Percentiles rank a stretch among this genome's conserved stretches.
Evolutionary conservation across 108 stramenopile species (phyloP).

Genomic region (Cyclostephanos tholiformis): DNA sequence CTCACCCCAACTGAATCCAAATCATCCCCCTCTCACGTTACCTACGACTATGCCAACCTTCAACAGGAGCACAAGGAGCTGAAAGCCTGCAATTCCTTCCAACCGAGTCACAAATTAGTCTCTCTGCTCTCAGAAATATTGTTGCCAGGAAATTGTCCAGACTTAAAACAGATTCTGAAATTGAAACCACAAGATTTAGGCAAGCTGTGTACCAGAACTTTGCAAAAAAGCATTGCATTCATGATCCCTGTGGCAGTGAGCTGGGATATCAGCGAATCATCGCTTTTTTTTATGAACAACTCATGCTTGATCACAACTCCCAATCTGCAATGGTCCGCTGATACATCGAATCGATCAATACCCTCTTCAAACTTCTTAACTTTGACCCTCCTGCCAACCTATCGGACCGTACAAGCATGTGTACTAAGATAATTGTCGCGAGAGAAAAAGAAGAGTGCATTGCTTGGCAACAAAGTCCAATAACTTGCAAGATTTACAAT

Average conservation of each 20-base stretch:
- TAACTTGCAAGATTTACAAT: no score
- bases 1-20: neutral
- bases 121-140: slow-evolving; percentile 8
- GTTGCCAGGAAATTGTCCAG: neutral
- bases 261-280: neutral
- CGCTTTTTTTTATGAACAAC: neutral
- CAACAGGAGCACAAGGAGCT: slow-evolving; percentile 18
- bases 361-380: no score
- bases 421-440: no score
- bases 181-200: slow-evolving; percentile 15
- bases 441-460: no score
- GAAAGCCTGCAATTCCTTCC: slow-evolving; percentile 6
- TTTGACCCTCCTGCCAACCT: no score
- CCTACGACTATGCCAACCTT: slow-evolving; percentile 15
- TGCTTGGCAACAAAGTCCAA: no score
- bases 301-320: neutral
- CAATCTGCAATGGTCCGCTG: neutral
- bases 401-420: no score
- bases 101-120: slow-evolving; percentile 7
- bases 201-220: slow-evolving; percentile 16
- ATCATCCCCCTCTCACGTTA: neutral
- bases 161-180: no score
- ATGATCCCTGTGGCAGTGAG: neutral
- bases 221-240: neutral
- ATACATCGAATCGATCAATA: no score